A percentile compares a stretch with the other conserved stretches of the same genome.
These are phyloP conservation scores for Pseudovirgaria hyperparasitica DNA, from an alignment of 2,329 filamentous ascomycete genomes.

Conservation along the genomic window DNA sequence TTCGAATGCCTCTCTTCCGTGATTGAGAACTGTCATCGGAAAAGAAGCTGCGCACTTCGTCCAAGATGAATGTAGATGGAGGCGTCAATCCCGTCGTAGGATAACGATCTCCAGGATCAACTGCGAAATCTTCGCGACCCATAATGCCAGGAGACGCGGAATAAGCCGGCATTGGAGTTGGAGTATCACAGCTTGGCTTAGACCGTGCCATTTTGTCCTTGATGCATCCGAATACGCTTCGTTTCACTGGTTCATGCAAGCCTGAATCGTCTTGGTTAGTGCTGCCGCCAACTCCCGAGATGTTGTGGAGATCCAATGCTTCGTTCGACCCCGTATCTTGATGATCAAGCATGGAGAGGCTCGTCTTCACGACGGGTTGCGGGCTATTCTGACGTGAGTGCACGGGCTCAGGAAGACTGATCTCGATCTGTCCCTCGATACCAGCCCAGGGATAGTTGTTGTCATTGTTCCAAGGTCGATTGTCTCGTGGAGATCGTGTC, in stretches of 20 bases:
- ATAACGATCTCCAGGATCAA: conserved; percentile 35
- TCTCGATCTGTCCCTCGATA: conserved; percentile 22
- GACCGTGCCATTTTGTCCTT: neutral
- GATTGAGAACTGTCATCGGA: conserved; percentile 25
- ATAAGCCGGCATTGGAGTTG: conserved; percentile 2
- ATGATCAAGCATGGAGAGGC: neutral
- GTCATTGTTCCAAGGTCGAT: conserved; percentile 34
- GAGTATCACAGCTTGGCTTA: neutral
- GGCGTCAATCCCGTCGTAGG: conserved; percentile 33
- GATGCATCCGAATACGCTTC: too few species aligned
- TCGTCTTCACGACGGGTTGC: too few species aligned
- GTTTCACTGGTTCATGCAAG: too few species aligned
- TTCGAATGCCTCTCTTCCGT: too few species aligned
- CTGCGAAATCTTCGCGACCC: conserved; percentile 13
- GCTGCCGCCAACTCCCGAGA: too few species aligned
- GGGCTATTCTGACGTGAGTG: too few species aligned
- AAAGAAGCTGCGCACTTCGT: conserved; percentile 30
- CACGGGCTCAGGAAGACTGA: conserved; percentile 28
- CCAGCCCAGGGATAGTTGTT: conserved; percentile 34
- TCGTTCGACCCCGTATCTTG: too few species aligned
- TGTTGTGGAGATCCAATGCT: too few species aligned
- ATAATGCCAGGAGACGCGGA: conserved; percentile 10
- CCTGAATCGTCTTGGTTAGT: too few species aligned
- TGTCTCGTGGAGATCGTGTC: conserved; percentile 16
- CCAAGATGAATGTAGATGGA: conserved; percentile 25